Evolutionary conservation across 257 asterid species (phyloP), one percentile per base, ranked within the genome.

Genomic region (Leptodermis oblonga): DNA sequence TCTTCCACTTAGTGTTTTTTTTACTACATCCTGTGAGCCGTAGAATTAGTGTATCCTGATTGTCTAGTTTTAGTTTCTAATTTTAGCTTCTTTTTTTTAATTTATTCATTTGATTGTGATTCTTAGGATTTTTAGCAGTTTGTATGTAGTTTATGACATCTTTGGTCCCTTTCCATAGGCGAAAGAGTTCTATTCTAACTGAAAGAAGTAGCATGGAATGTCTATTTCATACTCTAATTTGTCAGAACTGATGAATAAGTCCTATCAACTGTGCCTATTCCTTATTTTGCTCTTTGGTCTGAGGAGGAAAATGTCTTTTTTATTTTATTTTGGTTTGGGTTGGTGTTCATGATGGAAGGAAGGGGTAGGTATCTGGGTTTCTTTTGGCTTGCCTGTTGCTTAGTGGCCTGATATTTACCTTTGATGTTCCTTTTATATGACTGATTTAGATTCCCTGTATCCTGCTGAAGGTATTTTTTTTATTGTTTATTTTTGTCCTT

Each of bases 401-500:
- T 13, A 4, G 13, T 30, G 31, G 2, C 46, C 11, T 34, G n/a
- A 45, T 45, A 17, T 17, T 45, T 1, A 45, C 20, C 15, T 45
- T 45, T 45, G 37, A 36, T 6, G 14, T 55, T 41, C 49, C 18
- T 56, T 67, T 10, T 18, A 46, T 5, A 2, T 58, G 25, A n/a
- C 22, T 42, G 22, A 41, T 43, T 67, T 7, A 13, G 31, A 13
- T 46, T 10, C 25, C 34, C 23, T 8, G 52, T 61, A 33, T 46
- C 45, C 42, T 70, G 31, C 37, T 7, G 26, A 37, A 49, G 12
- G n/a, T n/a, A n/a, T n/a, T n/a, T n/a, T n/a, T n/a, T n/a, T n/a
- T n/a, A n/a, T n/a, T n/a, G n/a, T 20, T 26, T 66, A 30, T 59
- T 73, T 15, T 12, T 3, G 25, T 28, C 43, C 73, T 70, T 76